Conservation (phyloP, 2,329 filamentous ascomycete species). For the Aciculosporium take region DNA sequence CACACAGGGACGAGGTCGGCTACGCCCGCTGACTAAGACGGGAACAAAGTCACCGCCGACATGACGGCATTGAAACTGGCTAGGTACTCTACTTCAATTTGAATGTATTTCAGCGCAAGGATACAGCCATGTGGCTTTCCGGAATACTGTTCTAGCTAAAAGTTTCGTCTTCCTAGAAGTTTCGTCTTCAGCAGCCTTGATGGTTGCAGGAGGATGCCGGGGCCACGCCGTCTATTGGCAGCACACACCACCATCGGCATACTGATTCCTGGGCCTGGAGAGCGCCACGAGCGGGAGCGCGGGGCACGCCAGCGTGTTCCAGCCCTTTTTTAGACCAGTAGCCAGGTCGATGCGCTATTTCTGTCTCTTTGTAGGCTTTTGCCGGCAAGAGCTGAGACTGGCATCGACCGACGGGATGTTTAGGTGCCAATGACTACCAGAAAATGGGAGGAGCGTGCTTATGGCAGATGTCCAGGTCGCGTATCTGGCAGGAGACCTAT, state of each 20-base stretch:
- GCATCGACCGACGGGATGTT: neutral
- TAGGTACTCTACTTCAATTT: neutral
- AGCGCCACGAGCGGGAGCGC: neutral
- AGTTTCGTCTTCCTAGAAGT: no score
- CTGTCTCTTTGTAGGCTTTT: neutral
- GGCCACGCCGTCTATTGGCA: neutral
- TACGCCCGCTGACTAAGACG: constrained; percentile 13
- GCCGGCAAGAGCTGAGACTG: neutral
- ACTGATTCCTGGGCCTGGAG: neutral
- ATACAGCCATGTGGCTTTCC: neutral
- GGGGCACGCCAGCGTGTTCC: no score
- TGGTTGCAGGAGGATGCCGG: neutral
- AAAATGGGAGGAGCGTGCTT: neutral
- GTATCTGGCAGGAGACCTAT: neutral
- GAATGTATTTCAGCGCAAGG: neutral
- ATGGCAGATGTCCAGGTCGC: neutral
- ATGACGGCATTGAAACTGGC: neutral
- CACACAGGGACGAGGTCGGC: constrained; percentile 1
- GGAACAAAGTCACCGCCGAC: neutral
- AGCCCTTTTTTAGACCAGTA: no score
- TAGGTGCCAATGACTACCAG: neutral
- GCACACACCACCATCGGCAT: neutral
- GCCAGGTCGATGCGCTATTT: neutral
- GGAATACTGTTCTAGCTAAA: no score
- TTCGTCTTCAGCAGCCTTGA: no score